Evolutionary conservation across 805 yeast species (phyloP), one percentile per base, ranked within the genome.

Genomic region (Metschnikowia sp.): DNA sequence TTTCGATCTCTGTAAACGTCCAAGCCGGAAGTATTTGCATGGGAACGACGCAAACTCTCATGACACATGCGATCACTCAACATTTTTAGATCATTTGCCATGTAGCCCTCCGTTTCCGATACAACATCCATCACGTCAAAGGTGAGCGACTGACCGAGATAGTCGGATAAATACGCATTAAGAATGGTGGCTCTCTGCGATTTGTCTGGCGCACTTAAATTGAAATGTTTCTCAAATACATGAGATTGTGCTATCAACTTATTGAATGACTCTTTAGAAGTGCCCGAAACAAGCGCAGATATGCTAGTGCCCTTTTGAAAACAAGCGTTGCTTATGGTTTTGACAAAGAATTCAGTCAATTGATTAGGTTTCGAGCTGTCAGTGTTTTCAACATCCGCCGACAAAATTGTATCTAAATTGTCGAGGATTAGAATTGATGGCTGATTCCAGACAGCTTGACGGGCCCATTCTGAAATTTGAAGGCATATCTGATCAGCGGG

Each of bases 51-150:
- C 10, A 45, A 29, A 2, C 66, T 57, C 47, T 83, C 83, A 56
- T 81, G 85, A 51, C 77, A 78, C 3, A 84, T 78, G 54, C 96
- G 75, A 52, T 88, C 96, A 31, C 80, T 75, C 10, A 92, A 68
- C 5, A 80, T 78, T 65, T 82, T 80, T 49, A 92, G 62, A 63
- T 92, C 99, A 26, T 82, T 81, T 0, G 97, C 96, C 29, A 88
- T 78, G 62, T 84, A 92, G 0, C 98, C 98, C 57, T 92, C 98
- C 0, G 96, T 86, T 44, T 84, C 92, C 33, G 79, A 64, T 52
- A 72, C 76, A 53, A 72, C 61, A 48, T 73, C 77, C 75, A 71
- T 66, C 4, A 70, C 60, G 32, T 77, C 73, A 26, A 76, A 62
- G 3, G 61, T 61, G 4, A 84, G 56, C n/a, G 51, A 42, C 42